Percentiles rank a stretch among this genome's conserved stretches.
Conservation (phyloP, 495 filamentous ascomycete species). For the Aspergillus incahuasiensis region DNA sequence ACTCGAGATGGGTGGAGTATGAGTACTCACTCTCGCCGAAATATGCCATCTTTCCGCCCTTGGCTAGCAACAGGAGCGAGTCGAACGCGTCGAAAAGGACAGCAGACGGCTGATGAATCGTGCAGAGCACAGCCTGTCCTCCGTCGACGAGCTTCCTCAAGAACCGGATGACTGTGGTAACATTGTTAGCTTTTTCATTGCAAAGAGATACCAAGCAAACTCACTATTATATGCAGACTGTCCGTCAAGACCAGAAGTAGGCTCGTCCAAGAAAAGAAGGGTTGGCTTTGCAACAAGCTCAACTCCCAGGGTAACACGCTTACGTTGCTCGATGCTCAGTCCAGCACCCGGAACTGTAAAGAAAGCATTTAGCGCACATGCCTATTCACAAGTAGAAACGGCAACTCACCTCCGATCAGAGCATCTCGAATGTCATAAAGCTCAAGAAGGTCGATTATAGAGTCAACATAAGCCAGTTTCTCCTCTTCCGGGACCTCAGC, state of each 20-base stretch:
- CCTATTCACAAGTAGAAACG: background rate
- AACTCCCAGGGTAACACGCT: slow-evolving; percentile 71
- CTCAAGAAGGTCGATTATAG: slow-evolving; percentile 47
- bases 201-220: background rate
- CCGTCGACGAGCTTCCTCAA: slow-evolving; percentile 75
- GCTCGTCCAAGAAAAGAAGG: slow-evolving; percentile 62
- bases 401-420: slow-evolving; percentile 65
- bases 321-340: slow-evolving; percentile 56
- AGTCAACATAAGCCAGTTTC: slow-evolving; percentile 48
- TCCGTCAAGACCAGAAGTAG: slow-evolving; percentile 61
- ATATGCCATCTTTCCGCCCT: slow-evolving; percentile 68
- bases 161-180: slow-evolving; percentile 63
- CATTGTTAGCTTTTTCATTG: background rate
- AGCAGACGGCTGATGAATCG: slow-evolving; percentile 91
- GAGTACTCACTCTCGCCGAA: slow-evolving; percentile 55
- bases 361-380: slow-evolving; percentile 41
- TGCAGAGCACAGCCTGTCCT: slow-evolving; percentile 87
- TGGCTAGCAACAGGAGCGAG: slow-evolving; percentile 45
- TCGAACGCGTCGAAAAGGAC: slow-evolving; percentile 50
- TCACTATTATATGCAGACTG: slow-evolving; percentile 52
- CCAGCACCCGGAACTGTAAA: slow-evolving; percentile 49
- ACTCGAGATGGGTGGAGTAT: background rate
- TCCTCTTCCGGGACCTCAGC: slow-evolving; percentile 32
- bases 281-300: slow-evolving; percentile 63
- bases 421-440: slow-evolving; percentile 42